Conservation (phyloP, 2,329 filamentous ascomycete species). For the Rhytidhysteron rufulum region DNA sequence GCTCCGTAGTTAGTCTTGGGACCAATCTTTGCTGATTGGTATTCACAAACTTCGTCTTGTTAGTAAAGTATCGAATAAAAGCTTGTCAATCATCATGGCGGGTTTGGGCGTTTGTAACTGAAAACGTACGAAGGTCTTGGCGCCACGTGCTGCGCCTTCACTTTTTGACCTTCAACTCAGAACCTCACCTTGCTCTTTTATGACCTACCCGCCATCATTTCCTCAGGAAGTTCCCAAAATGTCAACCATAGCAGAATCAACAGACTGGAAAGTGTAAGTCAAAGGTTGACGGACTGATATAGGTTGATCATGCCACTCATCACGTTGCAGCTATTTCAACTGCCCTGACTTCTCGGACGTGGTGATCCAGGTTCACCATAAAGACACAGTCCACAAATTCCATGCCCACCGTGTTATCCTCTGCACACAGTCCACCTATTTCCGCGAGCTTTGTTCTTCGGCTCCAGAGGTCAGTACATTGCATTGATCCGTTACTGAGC, state of each 20-base stretch:
- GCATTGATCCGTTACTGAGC: not conserved
- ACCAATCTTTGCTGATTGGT: no score
- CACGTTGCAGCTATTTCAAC: slow-evolving; percentile 3
- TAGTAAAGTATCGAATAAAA: no score
- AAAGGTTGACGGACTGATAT: not conserved
- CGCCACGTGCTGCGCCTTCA: not conserved
- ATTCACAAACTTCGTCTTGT: no score
- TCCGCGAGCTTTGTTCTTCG: slow-evolving; percentile 9
- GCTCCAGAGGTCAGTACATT: slow-evolving; percentile 4
- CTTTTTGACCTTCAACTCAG: not conserved
- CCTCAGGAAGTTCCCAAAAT: not conserved
- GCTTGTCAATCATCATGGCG: no score
- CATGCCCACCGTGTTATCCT: slow-evolving; percentile 3
- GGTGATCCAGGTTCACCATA: slow-evolving; percentile 1
- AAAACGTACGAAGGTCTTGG: no score
- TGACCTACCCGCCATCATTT: not conserved
- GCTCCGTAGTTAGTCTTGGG: no score
- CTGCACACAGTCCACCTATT: slow-evolving; percentile 3
- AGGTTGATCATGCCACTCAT: not conserved
- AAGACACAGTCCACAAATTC: slow-evolving; percentile 2
- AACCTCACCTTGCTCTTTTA: no score
- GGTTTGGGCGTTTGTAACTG: no score
- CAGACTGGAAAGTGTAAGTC: not conserved
- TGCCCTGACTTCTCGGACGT: slow-evolving; percentile 4
- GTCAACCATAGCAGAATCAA: not conserved